Base-by-base conservation (phyloP, 2,329 filamentous ascomycete genomes). In the Alternaria angustiovoidea region DNA sequence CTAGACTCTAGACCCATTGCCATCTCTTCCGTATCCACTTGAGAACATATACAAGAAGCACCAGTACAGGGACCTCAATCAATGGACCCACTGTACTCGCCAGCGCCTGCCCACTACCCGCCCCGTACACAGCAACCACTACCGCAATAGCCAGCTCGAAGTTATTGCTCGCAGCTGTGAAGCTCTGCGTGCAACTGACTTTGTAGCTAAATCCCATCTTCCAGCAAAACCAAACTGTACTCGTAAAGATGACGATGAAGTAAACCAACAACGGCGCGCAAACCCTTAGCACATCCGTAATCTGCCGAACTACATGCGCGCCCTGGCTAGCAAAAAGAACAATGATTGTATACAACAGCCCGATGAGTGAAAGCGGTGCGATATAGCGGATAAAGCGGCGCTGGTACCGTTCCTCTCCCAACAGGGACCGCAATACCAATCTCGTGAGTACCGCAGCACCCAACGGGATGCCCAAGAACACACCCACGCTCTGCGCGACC, bases 91-190 rank as follows among this genome's bases (percentile, higher is more conserved):
- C 92, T 0, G 93, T 96, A 7, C 91, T 84, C 1, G 93, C 92
- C 44, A 96, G 81, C 0, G 93, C 93, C 78, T 96, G 89, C 51
- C 93, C 88, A 69, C 91, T 94, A 41, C 90, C 81, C 0, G 89
- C 85, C 0, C 93, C 93, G 78, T 91, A 96, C 0, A 90, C 90
- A 0, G 93, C 90, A 3, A 96, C 89, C 0, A 91, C 91, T 0
- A 97, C 93, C 0, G 93, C 93, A 78, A 97, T 96, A 0, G 93
- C 92, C 24, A 97, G 81, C 81, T 97, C 93, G 71, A 97, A 97
- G 75, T 97, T 96, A 74, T 97, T 97, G 75, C 93, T 96, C 0
- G 92, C 93, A 0, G 92, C 94, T 0, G 92, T 96, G 70, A 96
- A 95, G 73, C 91, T 93, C 79, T 96, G 92, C 2, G 92, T 94